These are phyloP conservation scores for Cicer chorassanicum DNA, from an alignment of 306 rosid species.

Conservation along the genomic window DNA sequence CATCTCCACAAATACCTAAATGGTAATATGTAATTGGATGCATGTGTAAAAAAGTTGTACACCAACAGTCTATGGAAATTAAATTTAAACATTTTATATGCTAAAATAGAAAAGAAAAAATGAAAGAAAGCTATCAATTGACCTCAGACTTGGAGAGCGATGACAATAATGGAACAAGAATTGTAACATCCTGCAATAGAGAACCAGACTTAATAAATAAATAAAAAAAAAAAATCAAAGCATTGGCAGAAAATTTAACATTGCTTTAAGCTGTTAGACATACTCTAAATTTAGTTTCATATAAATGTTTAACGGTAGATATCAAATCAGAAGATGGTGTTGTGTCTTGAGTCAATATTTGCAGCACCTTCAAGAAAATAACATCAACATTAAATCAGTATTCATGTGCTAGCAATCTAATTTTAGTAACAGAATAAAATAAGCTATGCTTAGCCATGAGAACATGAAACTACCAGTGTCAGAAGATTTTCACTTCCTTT, in stretches of 20 bases:
- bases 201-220: conserved; percentile 35
- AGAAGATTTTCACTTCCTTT: conserved; percentile 96
- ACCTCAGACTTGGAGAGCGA: conserved; percentile 94
- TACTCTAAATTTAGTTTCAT: conserved; percentile 93
- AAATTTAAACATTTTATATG: conserved; percentile 11
- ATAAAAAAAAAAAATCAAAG: conserved; percentile 39
- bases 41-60: neutral
- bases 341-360: conserved; percentile 84
- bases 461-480: conserved; percentile 65
- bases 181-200: conserved; percentile 87
- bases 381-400: conserved; percentile 35
- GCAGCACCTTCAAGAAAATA: conserved; percentile 75
- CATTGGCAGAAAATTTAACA: conserved; percentile 33
- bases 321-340: conserved; percentile 81
- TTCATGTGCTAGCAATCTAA: conserved; percentile 11
- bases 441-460: conserved; percentile 34
- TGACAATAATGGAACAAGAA: conserved; percentile 90
- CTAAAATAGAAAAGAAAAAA: conserved; percentile 38
- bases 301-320: conserved; percentile 85
- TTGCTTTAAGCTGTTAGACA: conserved; percentile 38
- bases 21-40: neutral
- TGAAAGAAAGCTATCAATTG: conserved; percentile 30
- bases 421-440: conserved; percentile 23
- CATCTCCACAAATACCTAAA: neutral
- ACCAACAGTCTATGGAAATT: neutral